Base-by-base conservation (phyloP, 2,329 filamentous ascomycete species). In the Venturia carpophila region DNA sequence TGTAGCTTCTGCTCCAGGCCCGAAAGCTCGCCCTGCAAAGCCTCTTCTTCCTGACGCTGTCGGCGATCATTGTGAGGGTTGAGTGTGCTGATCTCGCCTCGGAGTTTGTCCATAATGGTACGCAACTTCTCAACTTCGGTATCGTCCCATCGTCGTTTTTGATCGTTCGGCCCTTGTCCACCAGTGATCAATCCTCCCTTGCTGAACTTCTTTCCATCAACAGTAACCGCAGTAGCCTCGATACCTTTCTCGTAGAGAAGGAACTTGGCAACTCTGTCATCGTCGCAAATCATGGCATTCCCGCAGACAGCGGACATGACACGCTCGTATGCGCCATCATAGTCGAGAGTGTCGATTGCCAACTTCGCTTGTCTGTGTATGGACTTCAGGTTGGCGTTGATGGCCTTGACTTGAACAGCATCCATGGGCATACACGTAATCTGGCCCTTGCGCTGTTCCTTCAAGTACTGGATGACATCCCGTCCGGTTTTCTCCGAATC, bases 121-220 rank as follows among this genome's bases (percentile, higher is more conserved):
- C 88, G 84, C n/a, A 97, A 80, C 67, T 90, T 90, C 69, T 96
- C 90, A 39, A 97, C 86, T 70, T 97, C 92, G 9, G 89, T 85
- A 70, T 97, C 92, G 71, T 96, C 92, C 77, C 95, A 97, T 63
- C 89, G 85, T 66, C 91, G 88, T 68, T 91, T 89, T 66, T 84
- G 85, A 60, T 87, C 84, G 58, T 89, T 85, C 0, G 87, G 87
- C 39, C 91, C 88, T 67, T 92, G 89, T 69, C 94, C 94, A 81
- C 94, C 94, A 61, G 94, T 97, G 89, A 99, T 97, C 64, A 95
- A 83, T 72, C 94, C 94, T 58, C 90, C 92, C 74, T 97, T 97
- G 79, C 96, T 92, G 68, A 99, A 97, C 67, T 99, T 89, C 64
- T 89, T 93, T n/a, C 94, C 94, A 72, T 97, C 92, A 15, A 97